phyloP scores from a whole-genome alignment of 2,329 filamentous ascomycete genomes.

The Pestalotiopsis sp. region DNA sequence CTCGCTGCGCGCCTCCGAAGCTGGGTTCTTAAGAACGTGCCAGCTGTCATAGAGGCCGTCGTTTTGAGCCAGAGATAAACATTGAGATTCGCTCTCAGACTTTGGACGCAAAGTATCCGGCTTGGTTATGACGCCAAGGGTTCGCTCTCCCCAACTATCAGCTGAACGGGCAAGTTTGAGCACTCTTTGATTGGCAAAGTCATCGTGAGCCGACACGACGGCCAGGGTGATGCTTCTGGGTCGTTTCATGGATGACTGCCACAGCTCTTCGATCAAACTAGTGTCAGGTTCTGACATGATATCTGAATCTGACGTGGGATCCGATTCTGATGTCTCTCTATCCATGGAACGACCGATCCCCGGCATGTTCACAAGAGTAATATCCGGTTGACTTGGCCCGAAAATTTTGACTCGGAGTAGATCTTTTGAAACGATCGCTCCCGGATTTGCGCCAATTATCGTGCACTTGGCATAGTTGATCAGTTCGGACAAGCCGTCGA shows the following conservation, averaged over 20 bases:
- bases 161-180: constrained; percentile 46
- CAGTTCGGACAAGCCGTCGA: constrained; percentile 34
- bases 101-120: constrained; percentile 39
- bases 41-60: constrained; percentile 19
- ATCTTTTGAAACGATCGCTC: constrained; percentile 46
- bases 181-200: constrained; percentile 62
- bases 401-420: constrained; percentile 50
- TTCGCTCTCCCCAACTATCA: constrained; percentile 39
- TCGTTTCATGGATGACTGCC: constrained; percentile 53
- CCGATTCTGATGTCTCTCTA: too few relatives aligned
- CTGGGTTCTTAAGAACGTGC: constrained; percentile 53
- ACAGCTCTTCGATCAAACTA: too few relatives aligned
- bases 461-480: constrained; percentile 41
- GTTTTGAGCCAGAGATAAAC: constrained; percentile 39
- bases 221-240: constrained; percentile 62
- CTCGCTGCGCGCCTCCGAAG: constrained; percentile 36
- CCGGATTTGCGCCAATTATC: constrained; percentile 50
- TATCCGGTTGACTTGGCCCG: constrained; percentile 49
- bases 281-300: too few relatives aligned
- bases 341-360: too few relatives aligned
- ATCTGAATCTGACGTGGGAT: too few relatives aligned
- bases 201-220: constrained; percentile 57
- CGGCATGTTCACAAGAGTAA: constrained; percentile 61
- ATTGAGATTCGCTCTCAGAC: constrained; percentile 42
- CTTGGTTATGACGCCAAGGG: constrained; percentile 54